phyloP scores from a whole-genome alignment of 176 grass and related monocot genomes.

The Dendrocalamus sinicus region DNA sequence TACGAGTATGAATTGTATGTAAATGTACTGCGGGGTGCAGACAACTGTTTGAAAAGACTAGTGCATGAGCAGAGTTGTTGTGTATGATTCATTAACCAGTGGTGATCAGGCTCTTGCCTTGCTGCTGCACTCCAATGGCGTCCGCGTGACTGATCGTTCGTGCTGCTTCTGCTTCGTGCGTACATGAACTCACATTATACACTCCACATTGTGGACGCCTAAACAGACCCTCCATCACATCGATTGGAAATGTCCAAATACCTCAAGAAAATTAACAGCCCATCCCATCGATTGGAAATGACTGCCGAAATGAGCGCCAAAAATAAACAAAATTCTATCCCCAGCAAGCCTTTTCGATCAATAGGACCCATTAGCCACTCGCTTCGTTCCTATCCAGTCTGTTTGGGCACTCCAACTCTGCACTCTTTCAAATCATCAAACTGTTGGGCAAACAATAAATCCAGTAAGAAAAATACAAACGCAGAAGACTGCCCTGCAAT shows the following conservation, averaged over 20 bases:
- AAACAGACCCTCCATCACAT: background rate
- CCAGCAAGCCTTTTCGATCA: slow-evolving; percentile 19
- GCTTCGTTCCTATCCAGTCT: background rate
- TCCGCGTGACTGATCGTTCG: no score
- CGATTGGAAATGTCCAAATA: slow-evolving; percentile 8
- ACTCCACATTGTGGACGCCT: no score
- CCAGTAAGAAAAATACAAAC: background rate
- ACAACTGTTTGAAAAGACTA: background rate
- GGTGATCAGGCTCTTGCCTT: background rate
- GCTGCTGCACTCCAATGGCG: background rate
- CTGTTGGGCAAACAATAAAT: background rate
- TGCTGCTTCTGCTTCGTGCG: background rate
- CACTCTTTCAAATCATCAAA: background rate
- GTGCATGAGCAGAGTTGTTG: background rate
- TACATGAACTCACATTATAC: no score
- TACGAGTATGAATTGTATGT: background rate
- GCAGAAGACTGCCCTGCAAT: background rate
- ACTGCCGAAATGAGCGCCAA: background rate
- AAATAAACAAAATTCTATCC: background rate
- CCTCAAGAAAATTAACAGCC: slow-evolving; percentile 18
- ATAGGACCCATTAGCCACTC: background rate
- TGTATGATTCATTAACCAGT: background rate
- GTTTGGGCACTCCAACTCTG: slow-evolving; percentile 24
- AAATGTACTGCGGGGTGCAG: background rate
- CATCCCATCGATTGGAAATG: background rate